These are phyloP conservation scores for Fomitopsis pulvina DNA, from an alignment of 768 basidiomycete genomes.

Conservation along the genomic window DNA sequence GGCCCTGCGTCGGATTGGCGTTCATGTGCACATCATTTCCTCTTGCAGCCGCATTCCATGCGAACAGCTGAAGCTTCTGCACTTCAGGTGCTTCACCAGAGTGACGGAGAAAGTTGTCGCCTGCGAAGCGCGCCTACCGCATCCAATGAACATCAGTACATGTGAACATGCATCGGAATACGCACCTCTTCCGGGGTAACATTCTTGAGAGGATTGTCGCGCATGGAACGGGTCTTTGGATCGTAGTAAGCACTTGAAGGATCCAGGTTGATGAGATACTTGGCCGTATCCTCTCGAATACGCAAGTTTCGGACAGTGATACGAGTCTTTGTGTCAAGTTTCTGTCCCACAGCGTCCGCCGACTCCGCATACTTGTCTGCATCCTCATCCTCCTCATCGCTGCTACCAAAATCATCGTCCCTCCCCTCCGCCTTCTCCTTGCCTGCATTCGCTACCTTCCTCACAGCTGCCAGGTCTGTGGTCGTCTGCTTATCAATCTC, in stretches of 20 bases:
- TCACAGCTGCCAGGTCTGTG: slow-evolving; percentile 83
- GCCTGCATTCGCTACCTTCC: slow-evolving; percentile 92
- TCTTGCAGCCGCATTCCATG: slow-evolving; percentile 90
- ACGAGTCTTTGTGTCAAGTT: slow-evolving; percentile 95
- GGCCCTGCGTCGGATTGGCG: slow-evolving; percentile 94
- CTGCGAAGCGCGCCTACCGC: slow-evolving; percentile 77
- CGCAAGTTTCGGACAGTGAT: slow-evolving; percentile 97
- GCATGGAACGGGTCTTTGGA: slow-evolving; percentile 99
- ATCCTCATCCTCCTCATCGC: slow-evolving; percentile 92
- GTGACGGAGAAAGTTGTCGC: slow-evolving; percentile 91
- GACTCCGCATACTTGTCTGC: slow-evolving; percentile 98
- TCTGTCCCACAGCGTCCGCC: slow-evolving; percentile 96
- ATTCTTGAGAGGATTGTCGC: slow-evolving; percentile 83
- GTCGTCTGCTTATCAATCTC: slow-evolving; percentile 97
- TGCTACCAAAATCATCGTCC: slow-evolving; percentile 93
- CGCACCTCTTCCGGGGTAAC: slow-evolving; percentile 84
- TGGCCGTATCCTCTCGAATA: slow-evolving; percentile 98
- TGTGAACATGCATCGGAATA: slow-evolving; percentile 9
- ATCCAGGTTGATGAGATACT: slow-evolving; percentile 96
- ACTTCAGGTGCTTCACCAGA: slow-evolving; percentile 93
- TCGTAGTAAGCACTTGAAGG: slow-evolving; percentile 97
- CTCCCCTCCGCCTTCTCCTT: slow-evolving; percentile 61
- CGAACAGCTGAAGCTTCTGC: slow-evolving; percentile 90
- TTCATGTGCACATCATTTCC: slow-evolving; percentile 95
- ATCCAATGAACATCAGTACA: slow-evolving; percentile 3